Evolutionary conservation across 2,329 filamentous ascomycete genomes (phyloP).

Genomic region (Pseudogymnoascus sp.): DNA sequence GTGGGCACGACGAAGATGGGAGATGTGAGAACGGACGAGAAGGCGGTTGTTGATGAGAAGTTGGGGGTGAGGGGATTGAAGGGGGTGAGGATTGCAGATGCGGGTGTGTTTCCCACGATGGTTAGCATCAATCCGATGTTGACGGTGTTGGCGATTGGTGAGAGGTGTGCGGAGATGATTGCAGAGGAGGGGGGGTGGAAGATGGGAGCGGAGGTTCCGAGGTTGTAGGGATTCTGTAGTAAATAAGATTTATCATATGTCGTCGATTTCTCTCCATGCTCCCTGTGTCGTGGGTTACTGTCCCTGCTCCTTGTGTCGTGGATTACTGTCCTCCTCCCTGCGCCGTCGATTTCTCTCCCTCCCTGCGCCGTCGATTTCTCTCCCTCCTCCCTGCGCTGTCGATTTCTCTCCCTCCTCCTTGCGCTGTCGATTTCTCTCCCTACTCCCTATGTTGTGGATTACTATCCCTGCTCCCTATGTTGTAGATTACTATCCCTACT

Average conservation of each 20-base stretch:
- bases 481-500: too few relatives aligned
- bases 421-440: too few relatives aligned
- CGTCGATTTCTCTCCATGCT: too few relatives aligned
- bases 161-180: conserved; percentile 78
- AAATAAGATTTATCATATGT: background rate
- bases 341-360: too few relatives aligned
- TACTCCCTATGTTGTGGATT: too few relatives aligned
- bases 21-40: conserved; percentile 56
- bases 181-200: conserved; percentile 64
- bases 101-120: conserved; percentile 84
- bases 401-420: too few relatives aligned
- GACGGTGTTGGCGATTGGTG: conserved; percentile 76
- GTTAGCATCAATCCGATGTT: conserved; percentile 84
- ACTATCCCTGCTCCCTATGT: too few relatives aligned
- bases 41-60: conserved; percentile 73
- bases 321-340: too few relatives aligned
- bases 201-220: conserved; percentile 21
- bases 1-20: conserved; percentile 90
- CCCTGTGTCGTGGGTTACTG: too few relatives aligned
- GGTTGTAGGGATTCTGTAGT: conserved; percentile 19
- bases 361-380: too few relatives aligned
- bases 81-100: conserved; percentile 73
- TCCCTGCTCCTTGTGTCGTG: too few relatives aligned
- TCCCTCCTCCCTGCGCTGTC: too few relatives aligned
- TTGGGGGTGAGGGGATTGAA: conserved; percentile 66